Evolutionary conservation across 331 rosid species (phyloP).

Genomic region (Rhamnella rubrinervis): DNA sequence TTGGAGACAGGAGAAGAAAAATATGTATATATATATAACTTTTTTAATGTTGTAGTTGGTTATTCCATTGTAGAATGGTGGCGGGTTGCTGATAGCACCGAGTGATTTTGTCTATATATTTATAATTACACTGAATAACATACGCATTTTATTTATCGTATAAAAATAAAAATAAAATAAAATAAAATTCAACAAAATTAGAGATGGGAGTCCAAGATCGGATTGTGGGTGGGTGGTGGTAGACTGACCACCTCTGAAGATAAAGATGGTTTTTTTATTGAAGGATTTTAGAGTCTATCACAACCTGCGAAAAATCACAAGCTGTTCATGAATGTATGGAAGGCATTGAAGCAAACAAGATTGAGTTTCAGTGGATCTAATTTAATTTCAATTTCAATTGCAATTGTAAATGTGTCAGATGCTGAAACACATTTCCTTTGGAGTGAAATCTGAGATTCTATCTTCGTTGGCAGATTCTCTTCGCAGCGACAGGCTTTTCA

Average conservation of each 20-base stretch:
- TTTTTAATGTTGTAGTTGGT: not conserved
- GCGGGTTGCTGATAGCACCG: slow-evolving; percentile 20
- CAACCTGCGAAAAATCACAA: slow-evolving; percentile 23
- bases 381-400: slow-evolving; percentile 16
- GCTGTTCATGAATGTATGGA: slow-evolving; percentile 54
- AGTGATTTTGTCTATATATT: slow-evolving; percentile 7
- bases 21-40: not conserved
- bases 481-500: slow-evolving; percentile 79
- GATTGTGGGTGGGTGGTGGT: slow-evolving; percentile 64
- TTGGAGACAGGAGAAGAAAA: not conserved
- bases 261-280: slow-evolving; percentile 44
- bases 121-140: not conserved
- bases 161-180: no score
- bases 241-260: slow-evolving; percentile 46
- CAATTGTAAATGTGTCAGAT: slow-evolving; percentile 7
- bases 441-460: slow-evolving; percentile 21
- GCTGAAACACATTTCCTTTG: not conserved
- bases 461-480: slow-evolving; percentile 66
- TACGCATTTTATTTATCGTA: no score
- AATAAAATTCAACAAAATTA: not conserved
- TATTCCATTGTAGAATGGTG: slow-evolving; percentile 38
- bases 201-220: slow-evolving; percentile 30
- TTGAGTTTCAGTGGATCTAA: slow-evolving; percentile 76
- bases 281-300: no score
- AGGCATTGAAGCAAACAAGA: slow-evolving; percentile 49